Evolutionary conservation across 1,284 basidiomycete genomes (phyloP), one percentile per base, ranked within the genome.

Genomic region (Austroboletus novae-zelandiae): DNA sequence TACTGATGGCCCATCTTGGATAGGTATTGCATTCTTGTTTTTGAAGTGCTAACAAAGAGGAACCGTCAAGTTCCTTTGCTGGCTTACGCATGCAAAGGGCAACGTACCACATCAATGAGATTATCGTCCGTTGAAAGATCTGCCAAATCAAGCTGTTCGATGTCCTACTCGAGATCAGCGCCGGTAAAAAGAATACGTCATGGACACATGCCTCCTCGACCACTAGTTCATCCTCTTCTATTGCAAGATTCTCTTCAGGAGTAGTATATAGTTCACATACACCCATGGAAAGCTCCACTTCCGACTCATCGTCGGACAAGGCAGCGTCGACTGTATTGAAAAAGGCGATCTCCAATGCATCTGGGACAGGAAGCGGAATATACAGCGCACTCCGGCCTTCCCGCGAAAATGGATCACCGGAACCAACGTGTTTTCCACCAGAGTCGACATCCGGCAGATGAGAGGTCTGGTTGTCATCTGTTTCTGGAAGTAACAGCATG

Each of bases 351-450:
- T 63, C 62, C 15, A 17, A 40, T 15, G 27, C 36, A 14, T 58
- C 57, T 18, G 54, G 53, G 20, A 50, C 41, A 29, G 59, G 63
- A 47, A 66, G 63, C 1, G 57, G 47, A 23, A 48, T 53, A 7
- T 46, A n/a, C 34, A 58, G 40, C 2, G 42, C 48, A 11, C 41
- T 37, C 8, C 47, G 37, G 11, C 47, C 51, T 20, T 48, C 34
- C 15, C 37, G 44, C 32, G 15, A 15, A 4, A 61, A 52, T n/a
- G 41, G 25, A 37, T 31, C 10, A n/a, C 23, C 41, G 17, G 23
- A 9, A 34, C 8, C 8, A 35, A 34, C 13, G 18, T 3, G 30
- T 5, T 4, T 30, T 39, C 20, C 27, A 30, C n/a, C 29, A 17
- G 37, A 32, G 15, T 43, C 40, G 15, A 29, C 25, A 18, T 43